Percentiles rank a stretch among this genome's conserved stretches.
Conservation (phyloP, 176 grass and related monocot genomes). For the Metroxylon sagu region DNA sequence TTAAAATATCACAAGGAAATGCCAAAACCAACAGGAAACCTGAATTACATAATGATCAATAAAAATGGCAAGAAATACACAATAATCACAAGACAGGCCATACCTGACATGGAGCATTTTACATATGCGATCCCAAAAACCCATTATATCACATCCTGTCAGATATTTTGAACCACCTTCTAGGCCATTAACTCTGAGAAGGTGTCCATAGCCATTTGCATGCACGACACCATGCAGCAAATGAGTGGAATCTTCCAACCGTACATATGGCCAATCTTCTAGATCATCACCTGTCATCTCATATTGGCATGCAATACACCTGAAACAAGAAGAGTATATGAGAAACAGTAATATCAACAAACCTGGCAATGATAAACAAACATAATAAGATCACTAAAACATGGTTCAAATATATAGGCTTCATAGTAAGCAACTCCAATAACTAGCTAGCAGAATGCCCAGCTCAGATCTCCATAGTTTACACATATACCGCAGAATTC, state of each 20-base stretch:
- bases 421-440: too few species aligned
- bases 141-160: conserved; percentile 84
- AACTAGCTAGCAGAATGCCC: too few species aligned
- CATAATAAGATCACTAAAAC: too few species aligned
- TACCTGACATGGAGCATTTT: conserved; percentile 78
- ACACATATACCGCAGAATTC: too few species aligned
- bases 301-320: conserved; percentile 65
- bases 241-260: conserved; percentile 65
- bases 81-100: background rate
- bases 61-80: background rate
- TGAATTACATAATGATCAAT: too few species aligned
- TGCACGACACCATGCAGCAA: conserved; percentile 90
- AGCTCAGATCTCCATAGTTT: too few species aligned
- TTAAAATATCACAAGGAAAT: too few species aligned
- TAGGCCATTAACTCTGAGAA: conserved; percentile 86
- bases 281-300: conserved; percentile 48
- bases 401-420: too few species aligned
- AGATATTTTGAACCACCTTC: conserved; percentile 77
- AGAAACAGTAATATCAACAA: too few species aligned
- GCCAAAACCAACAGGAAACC: too few species aligned
- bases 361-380: too few species aligned
- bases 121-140: conserved; percentile 88
- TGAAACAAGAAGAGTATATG: conserved; percentile 22
- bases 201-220: conserved; percentile 85
- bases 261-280: conserved; percentile 52